A percentile compares a stretch with the other conserved stretches of the same genome.
Conservation (phyloP, 495 filamentous ascomycete species). For the Hypoxylon fuscum region DNA sequence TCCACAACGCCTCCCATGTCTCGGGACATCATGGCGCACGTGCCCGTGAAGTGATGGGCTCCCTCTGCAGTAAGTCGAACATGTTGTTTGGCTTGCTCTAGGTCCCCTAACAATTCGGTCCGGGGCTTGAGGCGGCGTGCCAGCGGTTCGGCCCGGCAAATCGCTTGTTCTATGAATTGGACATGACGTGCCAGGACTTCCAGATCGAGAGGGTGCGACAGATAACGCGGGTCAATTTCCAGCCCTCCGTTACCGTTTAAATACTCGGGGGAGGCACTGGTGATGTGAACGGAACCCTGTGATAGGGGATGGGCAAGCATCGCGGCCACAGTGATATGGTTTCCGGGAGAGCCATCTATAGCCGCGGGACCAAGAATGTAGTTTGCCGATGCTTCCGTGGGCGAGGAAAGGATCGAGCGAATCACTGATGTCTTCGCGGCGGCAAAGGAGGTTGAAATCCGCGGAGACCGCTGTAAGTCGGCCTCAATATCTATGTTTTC, state of each 20-base stretch:
- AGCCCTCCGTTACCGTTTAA: too few species aligned
- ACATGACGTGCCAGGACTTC: constrained; percentile 47
- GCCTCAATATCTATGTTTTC: not conserved
- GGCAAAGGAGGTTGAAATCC: not conserved
- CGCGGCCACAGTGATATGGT: constrained; percentile 8
- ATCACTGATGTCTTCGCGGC: not conserved
- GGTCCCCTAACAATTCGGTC: constrained; percentile 8
- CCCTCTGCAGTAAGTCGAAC: constrained; percentile 37
- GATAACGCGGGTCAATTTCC: constrained; percentile 50
- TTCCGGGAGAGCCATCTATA: constrained; percentile 10
- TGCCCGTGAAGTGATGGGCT: constrained; percentile 40
- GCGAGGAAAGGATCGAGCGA: not conserved
- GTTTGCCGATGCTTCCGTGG: not conserved
- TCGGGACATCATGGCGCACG: constrained; percentile 43
- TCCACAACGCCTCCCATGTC: constrained; percentile 48
- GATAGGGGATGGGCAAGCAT: constrained; percentile 51
- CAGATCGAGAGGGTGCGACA: constrained; percentile 53
- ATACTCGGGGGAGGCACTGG: constrained; percentile 37
- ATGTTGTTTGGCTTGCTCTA: constrained; percentile 36
- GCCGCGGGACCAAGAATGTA: not conserved
- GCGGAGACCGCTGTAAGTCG: too few species aligned
- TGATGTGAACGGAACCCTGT: constrained; percentile 65
- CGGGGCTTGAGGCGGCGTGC: constrained; percentile 4
- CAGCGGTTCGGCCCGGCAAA: constrained; percentile 27
- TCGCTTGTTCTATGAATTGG: constrained; percentile 41